Percentiles rank a stretch among this genome's conserved stretches.
These are phyloP conservation scores for Paecilomyces dactylethromorphus DNA, from an alignment of 2,329 filamentous ascomycete genomes.

Conservation along the genomic window DNA sequence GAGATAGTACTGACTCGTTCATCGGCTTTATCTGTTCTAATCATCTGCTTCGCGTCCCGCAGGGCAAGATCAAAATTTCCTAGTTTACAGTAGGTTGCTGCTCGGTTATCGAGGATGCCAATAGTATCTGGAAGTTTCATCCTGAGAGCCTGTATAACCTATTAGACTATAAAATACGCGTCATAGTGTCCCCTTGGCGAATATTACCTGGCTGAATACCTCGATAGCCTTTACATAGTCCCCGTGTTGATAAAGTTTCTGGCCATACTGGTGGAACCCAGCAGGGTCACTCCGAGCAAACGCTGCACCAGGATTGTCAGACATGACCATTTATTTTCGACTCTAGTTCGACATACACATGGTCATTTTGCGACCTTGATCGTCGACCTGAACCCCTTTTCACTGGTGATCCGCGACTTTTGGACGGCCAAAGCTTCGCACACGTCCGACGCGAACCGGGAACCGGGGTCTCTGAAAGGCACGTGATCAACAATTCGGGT, in stretches of 20 bases:
- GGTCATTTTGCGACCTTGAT: not conserved
- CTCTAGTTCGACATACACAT: not conserved
- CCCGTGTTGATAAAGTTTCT: slow-evolving; percentile 36
- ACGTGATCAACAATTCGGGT: not conserved
- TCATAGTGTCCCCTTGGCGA: not conserved
- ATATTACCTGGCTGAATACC: slow-evolving; percentile 33
- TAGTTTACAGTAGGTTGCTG: slow-evolving; percentile 50
- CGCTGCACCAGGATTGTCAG: slow-evolving; percentile 3
- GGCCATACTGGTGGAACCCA: slow-evolving; percentile 32
- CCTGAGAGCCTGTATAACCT: slow-evolving; percentile 28
- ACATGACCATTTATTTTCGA: not conserved
- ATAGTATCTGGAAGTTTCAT: slow-evolving; percentile 24
- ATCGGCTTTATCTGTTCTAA: slow-evolving; percentile 44
- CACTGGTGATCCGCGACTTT: not conserved
- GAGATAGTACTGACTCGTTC: slow-evolving; percentile 34
- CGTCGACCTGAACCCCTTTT: not conserved
- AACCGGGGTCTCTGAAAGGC: not conserved
- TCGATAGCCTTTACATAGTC: slow-evolving; percentile 39
- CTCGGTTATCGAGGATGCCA: slow-evolving; percentile 48
- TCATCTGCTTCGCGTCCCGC: slow-evolving; percentile 52
- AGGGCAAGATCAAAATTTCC: slow-evolving; percentile 45
- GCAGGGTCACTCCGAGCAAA: slow-evolving; percentile 13
- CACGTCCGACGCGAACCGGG: slow-evolving; percentile 1
- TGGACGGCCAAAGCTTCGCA: not conserved
- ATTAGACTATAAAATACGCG: slow-evolving; percentile 3